A percentile compares a stretch with the other conserved stretches of the same genome.
These are phyloP conservation scores for Wickerhamiella occidentalis DNA, from an alignment of 805 yeast genomes.

Conservation along the genomic window DNA sequence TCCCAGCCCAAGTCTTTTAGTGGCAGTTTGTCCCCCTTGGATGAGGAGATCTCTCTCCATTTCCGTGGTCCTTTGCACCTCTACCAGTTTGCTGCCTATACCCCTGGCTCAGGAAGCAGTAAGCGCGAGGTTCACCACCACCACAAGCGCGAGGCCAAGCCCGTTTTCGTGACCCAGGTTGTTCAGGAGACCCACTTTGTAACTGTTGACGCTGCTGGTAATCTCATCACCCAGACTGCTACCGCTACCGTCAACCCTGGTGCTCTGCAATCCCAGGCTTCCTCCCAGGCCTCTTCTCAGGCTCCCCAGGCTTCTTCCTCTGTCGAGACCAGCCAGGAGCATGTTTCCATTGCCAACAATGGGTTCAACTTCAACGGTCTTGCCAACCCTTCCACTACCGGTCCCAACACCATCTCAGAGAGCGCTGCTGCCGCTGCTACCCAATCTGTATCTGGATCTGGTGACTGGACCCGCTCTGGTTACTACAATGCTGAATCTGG, in stretches of 20 bases:
- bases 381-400: slow-evolving; percentile 21
- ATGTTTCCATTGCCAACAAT: not conserved
- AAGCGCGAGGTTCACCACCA: slow-evolving; percentile 41
- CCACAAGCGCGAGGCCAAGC: slow-evolving; percentile 45
- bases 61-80: slow-evolving; percentile 81
- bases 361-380: slow-evolving; percentile 21
- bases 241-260: slow-evolving; percentile 23
- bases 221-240: slow-evolving; percentile 15
- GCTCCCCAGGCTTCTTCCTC: not conserved
- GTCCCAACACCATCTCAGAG: slow-evolving; percentile 21
- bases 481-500: slow-evolving; percentile 59
- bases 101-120: slow-evolving; percentile 36
- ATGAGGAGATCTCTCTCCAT: slow-evolving; percentile 79
- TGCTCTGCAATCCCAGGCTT: slow-evolving; percentile 22
- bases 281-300: slow-evolving; percentile 1
- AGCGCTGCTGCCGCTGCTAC: slow-evolving; percentile 18
- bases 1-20: slow-evolving; percentile 44
- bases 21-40: slow-evolving; percentile 66
- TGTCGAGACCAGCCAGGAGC: slow-evolving; percentile 1
- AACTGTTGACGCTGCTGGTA: slow-evolving; percentile 21
- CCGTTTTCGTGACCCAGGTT: slow-evolving; percentile 61
- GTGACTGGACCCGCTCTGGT: slow-evolving; percentile 64
- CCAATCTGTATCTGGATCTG: slow-evolving; percentile 27
- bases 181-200: slow-evolving; percentile 46
- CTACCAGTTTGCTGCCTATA: slow-evolving; percentile 80